These are phyloP conservation scores for Penicillium steckii DNA, from an alignment of 495 filamentous ascomycete species.

Conservation along the genomic window DNA sequence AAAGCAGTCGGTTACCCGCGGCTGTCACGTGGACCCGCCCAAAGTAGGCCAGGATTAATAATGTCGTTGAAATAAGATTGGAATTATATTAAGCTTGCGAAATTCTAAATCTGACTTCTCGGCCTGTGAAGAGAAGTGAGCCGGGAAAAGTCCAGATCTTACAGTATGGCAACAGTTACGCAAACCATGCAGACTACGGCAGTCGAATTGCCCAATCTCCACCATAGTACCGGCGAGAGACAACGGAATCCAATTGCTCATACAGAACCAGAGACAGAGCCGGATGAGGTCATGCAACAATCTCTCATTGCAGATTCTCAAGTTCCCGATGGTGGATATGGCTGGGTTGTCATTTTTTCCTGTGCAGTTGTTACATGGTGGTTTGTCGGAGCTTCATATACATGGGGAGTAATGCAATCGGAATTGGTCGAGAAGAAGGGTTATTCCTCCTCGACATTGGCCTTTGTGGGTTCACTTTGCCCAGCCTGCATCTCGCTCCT, in stretches of 20 bases:
- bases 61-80: background rate
- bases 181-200: slow-evolving; percentile 20
- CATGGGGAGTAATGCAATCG: slow-evolving; percentile 59
- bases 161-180: slow-evolving; percentile 16
- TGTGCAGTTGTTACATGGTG: slow-evolving; percentile 54
- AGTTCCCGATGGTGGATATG: slow-evolving; percentile 59
- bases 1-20: background rate
- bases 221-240: slow-evolving; percentile 7
- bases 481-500: slow-evolving; percentile 48
- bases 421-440: slow-evolving; percentile 48
- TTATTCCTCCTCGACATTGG: slow-evolving; percentile 47
- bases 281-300: slow-evolving; percentile 47
- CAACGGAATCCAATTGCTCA: slow-evolving; percentile 14
- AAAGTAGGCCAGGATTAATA: background rate
- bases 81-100: too few species aligned
- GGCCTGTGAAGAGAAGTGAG: too few species aligned
- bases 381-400: slow-evolving; percentile 51
- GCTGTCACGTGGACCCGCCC: background rate
- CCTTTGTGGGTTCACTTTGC: slow-evolving; percentile 56
- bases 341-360: slow-evolving; percentile 54
- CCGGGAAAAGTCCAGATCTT: background rate
- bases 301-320: slow-evolving; percentile 46
- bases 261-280: background rate
- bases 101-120: too few species aligned
- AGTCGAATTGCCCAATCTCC: slow-evolving; percentile 15